A percentile compares a stretch with the other conserved stretches of the same genome.
These are phyloP conservation scores for Diddensiella transvaalensis DNA, from an alignment of 805 yeast species.

Conservation along the genomic window DNA sequence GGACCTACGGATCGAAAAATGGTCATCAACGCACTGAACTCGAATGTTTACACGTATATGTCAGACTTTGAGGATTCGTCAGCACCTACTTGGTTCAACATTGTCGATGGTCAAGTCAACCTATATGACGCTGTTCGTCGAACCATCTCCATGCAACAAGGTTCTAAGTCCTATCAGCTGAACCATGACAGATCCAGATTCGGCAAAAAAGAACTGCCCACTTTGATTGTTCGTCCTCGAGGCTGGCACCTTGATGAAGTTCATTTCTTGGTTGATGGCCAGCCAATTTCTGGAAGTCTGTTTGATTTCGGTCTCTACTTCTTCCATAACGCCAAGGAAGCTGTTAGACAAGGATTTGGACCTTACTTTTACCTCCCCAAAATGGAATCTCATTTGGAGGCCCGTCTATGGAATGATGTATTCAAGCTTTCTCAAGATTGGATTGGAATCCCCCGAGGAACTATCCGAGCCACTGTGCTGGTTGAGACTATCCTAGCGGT, in stretches of 20 bases:
- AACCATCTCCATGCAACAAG: constrained; percentile 41
- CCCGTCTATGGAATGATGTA: constrained; percentile 71
- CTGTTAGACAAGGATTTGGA: constrained; percentile 55
- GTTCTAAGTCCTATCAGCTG: constrained; percentile 47
- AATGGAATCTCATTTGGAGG: constrained; percentile 75
- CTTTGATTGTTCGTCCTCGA: constrained; percentile 52
- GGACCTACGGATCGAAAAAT: constrained; percentile 74
- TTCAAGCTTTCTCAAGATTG: constrained; percentile 64
- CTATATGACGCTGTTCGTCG: constrained; percentile 65
- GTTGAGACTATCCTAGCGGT: constrained; percentile 72
- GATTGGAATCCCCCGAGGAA: constrained; percentile 60
- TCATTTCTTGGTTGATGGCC: constrained; percentile 64
- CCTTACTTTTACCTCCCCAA: constrained; percentile 73
- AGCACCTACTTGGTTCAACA: constrained; percentile 67
- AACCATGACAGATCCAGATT: constrained; percentile 42
- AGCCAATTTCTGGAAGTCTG: constrained; percentile 61
- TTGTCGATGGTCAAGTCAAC: constrained; percentile 67
- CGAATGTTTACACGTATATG: constrained; percentile 70
- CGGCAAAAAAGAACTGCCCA: constrained; percentile 46
- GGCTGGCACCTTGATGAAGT: constrained; percentile 73
- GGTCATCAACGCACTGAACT: constrained; percentile 71
- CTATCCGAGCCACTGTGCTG: constrained; percentile 67
- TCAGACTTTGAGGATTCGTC: constrained; percentile 72
- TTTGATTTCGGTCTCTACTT: constrained; percentile 70
- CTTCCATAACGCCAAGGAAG: constrained; percentile 63